phyloP scores from a whole-genome alignment of 108 stramenopile species.

The Conticribra guillardii region DNA sequence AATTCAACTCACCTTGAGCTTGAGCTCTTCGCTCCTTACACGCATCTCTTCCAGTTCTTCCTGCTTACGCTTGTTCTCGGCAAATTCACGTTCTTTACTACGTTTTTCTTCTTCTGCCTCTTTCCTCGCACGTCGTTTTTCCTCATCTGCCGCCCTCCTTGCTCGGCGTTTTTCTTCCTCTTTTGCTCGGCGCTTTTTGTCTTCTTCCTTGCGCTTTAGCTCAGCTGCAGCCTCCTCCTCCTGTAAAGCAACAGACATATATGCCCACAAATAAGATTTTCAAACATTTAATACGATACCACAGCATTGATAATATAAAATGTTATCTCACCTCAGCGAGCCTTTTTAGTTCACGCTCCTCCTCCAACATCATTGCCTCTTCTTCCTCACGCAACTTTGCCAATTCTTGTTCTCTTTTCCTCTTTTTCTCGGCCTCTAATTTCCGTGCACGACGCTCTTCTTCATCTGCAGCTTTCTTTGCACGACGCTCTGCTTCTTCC shows the following conservation, averaged over 20 bases:
- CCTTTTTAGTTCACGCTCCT: constrained; percentile 15
- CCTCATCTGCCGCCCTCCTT: constrained; percentile 8
- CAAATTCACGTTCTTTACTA: constrained; percentile 23
- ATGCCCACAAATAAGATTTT: too few relatives aligned
- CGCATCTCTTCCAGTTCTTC: background rate
- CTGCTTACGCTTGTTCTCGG: background rate
- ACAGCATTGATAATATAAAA: too few relatives aligned
- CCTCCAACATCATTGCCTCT: constrained; percentile 1
- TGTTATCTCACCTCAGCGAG: constrained; percentile 19
- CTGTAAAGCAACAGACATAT: too few relatives aligned
- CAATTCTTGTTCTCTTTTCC: background rate
- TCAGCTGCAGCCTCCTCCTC: background rate
- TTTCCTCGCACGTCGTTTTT: constrained; percentile 26
- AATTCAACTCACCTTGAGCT: background rate
- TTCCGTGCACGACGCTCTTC: background rate
- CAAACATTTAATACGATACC: background rate
- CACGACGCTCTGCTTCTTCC: constrained; percentile 1
- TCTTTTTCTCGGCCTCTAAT: constrained; percentile 10
- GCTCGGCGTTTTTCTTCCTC: constrained; percentile 6
- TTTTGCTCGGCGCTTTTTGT: constrained; percentile 6
- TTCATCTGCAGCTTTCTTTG: background rate
- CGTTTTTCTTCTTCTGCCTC: constrained; percentile 24
- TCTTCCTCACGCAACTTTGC: constrained; percentile 17
- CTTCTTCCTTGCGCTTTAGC: constrained; percentile 15
- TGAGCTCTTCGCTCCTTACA: background rate